phyloP scores from a whole-genome alignment of 2,329 filamentous ascomycete genomes.

The Calonectria hongkongensis region DNA sequence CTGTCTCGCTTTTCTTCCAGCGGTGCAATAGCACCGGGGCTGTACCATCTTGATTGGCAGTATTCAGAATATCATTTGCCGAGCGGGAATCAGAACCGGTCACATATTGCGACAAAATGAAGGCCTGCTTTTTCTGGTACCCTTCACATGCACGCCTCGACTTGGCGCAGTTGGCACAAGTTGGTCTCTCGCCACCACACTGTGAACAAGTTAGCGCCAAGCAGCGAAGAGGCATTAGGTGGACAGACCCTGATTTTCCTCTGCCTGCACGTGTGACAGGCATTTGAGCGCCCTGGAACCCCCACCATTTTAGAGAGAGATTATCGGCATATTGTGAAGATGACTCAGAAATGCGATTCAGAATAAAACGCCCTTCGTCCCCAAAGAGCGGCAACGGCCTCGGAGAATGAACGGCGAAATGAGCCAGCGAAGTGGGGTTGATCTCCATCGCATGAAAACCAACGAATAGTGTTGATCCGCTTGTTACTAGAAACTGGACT shows the following conservation, averaged over 20 bases:
- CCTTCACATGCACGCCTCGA: conserved; percentile 34
- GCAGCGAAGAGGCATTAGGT: neutral
- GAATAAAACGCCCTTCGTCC: neutral
- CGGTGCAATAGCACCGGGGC: conserved; percentile 28
- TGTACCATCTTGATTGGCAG: neutral
- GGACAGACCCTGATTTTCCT: conserved; percentile 30
- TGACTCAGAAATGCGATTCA: neutral
- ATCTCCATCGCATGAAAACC: neutral
- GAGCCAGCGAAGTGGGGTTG: conserved; percentile 2
- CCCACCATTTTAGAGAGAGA: conserved; percentile 28
- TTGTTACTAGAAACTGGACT: neutral
- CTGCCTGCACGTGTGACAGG: conserved; percentile 38
- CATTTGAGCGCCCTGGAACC: conserved; percentile 37
- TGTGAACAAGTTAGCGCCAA: neutral
- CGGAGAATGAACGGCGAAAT: neutral
- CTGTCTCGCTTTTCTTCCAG: conserved; percentile 6
- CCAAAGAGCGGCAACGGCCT: neutral
- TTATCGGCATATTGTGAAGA: neutral
- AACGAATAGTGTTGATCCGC: neutral
- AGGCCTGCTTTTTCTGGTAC: conserved; percentile 33
- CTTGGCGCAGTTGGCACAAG: conserved; percentile 30
- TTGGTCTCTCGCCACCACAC: conserved; percentile 37
- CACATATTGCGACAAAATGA: conserved; percentile 32
- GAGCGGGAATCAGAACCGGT: neutral
- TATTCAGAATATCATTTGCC: neutral